phyloP scores from a whole-genome alignment of 495 filamentous ascomycete species.

The Ramalina intermedia region DNA sequence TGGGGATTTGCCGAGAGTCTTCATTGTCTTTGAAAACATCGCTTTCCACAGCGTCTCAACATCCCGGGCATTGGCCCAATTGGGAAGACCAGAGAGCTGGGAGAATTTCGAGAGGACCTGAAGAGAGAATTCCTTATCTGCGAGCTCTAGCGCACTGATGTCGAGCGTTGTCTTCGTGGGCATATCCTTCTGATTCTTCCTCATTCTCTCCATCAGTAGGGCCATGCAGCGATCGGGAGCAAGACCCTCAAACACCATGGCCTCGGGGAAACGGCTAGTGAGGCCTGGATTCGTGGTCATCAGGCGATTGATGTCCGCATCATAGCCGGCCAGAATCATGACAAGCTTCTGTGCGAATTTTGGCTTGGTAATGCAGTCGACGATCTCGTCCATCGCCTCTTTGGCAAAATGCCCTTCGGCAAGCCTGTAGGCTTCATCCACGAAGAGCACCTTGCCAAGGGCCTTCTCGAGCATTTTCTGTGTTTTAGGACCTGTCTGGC shows the following conservation, averaged over 20 bases:
- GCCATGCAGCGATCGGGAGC: conserved; percentile 27
- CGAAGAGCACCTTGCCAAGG: conserved; percentile 45
- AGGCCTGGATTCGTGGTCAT: conserved; percentile 40
- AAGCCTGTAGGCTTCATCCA: conserved; percentile 50
- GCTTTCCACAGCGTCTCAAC: conserved; percentile 40
- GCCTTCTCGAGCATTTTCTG: conserved; percentile 23
- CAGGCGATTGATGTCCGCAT: conserved; percentile 53
- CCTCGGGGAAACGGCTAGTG: conserved; percentile 37
- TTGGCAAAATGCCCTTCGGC: conserved; percentile 41
- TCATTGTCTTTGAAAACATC: conserved; percentile 20
- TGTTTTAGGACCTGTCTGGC: conserved; percentile 35
- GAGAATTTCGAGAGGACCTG: conserved; percentile 25
- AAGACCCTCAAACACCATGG: conserved; percentile 29
- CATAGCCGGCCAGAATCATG: conserved; percentile 63
- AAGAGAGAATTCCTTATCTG: conserved; percentile 7
- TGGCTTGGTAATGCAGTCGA: conserved; percentile 52
- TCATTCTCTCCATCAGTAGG: conserved; percentile 20
- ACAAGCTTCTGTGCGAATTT: conserved; percentile 49
- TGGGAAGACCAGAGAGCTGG: conserved; percentile 27
- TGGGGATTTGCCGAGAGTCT: background rate
- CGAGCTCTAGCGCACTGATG: conserved; percentile 21
- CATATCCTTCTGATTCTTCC: conserved; percentile 12
- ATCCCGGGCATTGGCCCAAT: conserved; percentile 59
- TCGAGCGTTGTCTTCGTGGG: conserved; percentile 22
- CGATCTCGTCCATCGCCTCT: conserved; percentile 62